Evolutionary conservation across 2,329 filamentous ascomycete species (phyloP), one percentile per base, ranked within the genome.

Genomic region (Fusarium illudens): DNA sequence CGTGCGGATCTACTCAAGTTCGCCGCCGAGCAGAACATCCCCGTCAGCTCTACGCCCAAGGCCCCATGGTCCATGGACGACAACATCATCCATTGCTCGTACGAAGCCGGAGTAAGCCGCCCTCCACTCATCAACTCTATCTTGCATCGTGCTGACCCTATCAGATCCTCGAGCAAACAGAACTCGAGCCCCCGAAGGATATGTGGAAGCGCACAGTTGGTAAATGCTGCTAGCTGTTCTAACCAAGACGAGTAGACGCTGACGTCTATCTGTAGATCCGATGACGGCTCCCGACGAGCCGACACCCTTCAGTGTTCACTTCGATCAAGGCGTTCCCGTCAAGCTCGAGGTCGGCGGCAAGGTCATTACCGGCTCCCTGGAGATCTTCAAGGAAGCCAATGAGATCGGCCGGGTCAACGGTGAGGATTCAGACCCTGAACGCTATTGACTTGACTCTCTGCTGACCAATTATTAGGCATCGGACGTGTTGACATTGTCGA

Each of bases 1-100:
- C 63, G 63, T 61, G 44, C 44, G 6, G 91, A 92, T 76, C 86
- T 94, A 46, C 85, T 94, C 51, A 87, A 92, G 78, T 94, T 90
- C 75, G 91, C 91, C 42, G 84, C 82, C 12, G 78, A 87, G 77
- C 85, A 87, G 71, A 86, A 86, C 77, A 92, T 93, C 66, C 90
- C 91, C 52, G 90, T 93, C 62, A 88, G 87, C 29, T 90, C 87
- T 73, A 92, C 90, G 71, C 92, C 92, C 83, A 87, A 88, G 76
- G 89, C 90, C 81, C 89, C 89, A 37, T 92, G 88, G 87, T 84
- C 80, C 48, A 82, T 87, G 85, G 82, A 82, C 57, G 80, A 65
- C 53, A 62, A 73, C 75, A 72, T 68, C 19, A 54, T 62, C 60
- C 64, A 67, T 25, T 67, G 64, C 58, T 66, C 62, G 13, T 67